Conservation (phyloP, 179 eudicot genomes). For the Gypsophila paniculata region DNA sequence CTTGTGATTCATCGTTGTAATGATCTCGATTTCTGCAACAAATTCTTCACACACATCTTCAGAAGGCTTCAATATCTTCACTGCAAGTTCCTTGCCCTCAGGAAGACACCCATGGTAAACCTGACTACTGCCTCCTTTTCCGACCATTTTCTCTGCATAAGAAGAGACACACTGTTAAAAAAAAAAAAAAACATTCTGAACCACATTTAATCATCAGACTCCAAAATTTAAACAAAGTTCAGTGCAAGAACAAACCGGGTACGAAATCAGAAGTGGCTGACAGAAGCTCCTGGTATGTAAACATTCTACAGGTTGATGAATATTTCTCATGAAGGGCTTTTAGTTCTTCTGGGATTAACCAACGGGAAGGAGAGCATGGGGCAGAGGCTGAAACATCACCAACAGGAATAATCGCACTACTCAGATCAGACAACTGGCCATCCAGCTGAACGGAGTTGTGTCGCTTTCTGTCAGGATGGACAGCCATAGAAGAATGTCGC, state of each 20-base stretch:
- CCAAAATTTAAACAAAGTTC: background rate
- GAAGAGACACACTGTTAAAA: slow-evolving; percentile 10
- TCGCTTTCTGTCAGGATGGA: slow-evolving; percentile 40
- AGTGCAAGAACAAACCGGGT: slow-evolving; percentile 34
- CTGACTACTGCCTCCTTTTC: slow-evolving; percentile 50
- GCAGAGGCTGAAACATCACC: slow-evolving; percentile 20
- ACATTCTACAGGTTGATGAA: slow-evolving; percentile 48
- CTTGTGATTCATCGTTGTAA: slow-evolving; percentile 38
- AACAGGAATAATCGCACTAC: slow-evolving; percentile 34
- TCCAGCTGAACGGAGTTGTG: slow-evolving; percentile 28
- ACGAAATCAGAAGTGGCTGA: slow-evolving; percentile 41
- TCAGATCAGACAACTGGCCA: slow-evolving; percentile 23
- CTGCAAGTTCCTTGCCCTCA: slow-evolving; percentile 45
- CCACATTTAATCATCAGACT: slow-evolving; percentile 1
- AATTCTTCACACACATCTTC: slow-evolving; percentile 40
- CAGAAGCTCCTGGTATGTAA: slow-evolving; percentile 37
- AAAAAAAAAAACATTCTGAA: slow-evolving; percentile 5
- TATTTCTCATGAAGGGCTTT: slow-evolving; percentile 38
- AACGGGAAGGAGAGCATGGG: slow-evolving; percentile 27
- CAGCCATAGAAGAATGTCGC: slow-evolving; percentile 30
- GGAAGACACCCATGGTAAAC: slow-evolving; percentile 43
- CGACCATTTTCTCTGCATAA: slow-evolving; percentile 38
- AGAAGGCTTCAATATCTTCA: slow-evolving; percentile 45
- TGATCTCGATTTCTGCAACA: slow-evolving; percentile 41
- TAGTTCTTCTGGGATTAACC: slow-evolving; percentile 32